A percentile compares a stretch with the other conserved stretches of the same genome.
Evolutionary conservation across 2,329 filamentous ascomycete genomes (phyloP).

Genomic region (Laburnicola sp.): DNA sequence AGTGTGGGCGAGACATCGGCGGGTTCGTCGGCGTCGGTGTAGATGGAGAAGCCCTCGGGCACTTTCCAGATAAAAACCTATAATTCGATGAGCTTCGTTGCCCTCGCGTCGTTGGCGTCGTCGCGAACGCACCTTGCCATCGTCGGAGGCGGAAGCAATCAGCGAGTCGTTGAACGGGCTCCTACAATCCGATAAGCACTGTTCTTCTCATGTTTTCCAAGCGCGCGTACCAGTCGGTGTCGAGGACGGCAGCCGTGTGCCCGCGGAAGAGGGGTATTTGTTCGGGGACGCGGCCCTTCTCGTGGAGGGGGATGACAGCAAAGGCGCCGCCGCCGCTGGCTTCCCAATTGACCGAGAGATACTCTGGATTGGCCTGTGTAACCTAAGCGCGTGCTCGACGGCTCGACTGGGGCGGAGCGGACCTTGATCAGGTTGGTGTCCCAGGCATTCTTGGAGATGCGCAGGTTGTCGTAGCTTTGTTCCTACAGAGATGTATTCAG

Average conservation of each 20-base stretch:
- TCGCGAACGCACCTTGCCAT: slow-evolving; percentile 70
- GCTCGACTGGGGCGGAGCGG: slow-evolving; percentile 32
- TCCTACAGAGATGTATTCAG: slow-evolving; percentile 57
- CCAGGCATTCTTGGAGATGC: slow-evolving; percentile 98
- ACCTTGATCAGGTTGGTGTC: slow-evolving; percentile 98
- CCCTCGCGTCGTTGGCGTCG: not conserved
- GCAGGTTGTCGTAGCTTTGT: slow-evolving; percentile 97
- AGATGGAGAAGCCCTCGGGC: slow-evolving; percentile 80
- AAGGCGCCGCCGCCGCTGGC: slow-evolving; percentile 94
- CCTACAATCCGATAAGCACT: slow-evolving; percentile 55
- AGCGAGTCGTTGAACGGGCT: slow-evolving; percentile 94
- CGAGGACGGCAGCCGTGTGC: slow-evolving; percentile 91
- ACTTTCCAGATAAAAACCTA: slow-evolving; percentile 92
- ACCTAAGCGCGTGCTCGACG: slow-evolving; percentile 27
- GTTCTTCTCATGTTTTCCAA: not conserved
- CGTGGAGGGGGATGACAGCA: slow-evolving; percentile 87
- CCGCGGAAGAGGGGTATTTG: slow-evolving; percentile 93
- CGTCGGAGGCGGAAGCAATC: slow-evolving; percentile 91
- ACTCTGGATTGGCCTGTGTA: slow-evolving; percentile 85
- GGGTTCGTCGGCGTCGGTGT: slow-evolving; percentile 81
- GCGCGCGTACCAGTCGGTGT: slow-evolving; percentile 81
- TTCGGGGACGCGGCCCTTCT: slow-evolving; percentile 89
- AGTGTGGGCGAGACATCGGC: slow-evolving; percentile 77
- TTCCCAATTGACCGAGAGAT: slow-evolving; percentile 98
- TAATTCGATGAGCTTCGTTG: slow-evolving; percentile 30